These are phyloP conservation scores for Calonectria naviculata DNA, from an alignment of 2,329 filamentous ascomycete genomes.

Conservation along the genomic window DNA sequence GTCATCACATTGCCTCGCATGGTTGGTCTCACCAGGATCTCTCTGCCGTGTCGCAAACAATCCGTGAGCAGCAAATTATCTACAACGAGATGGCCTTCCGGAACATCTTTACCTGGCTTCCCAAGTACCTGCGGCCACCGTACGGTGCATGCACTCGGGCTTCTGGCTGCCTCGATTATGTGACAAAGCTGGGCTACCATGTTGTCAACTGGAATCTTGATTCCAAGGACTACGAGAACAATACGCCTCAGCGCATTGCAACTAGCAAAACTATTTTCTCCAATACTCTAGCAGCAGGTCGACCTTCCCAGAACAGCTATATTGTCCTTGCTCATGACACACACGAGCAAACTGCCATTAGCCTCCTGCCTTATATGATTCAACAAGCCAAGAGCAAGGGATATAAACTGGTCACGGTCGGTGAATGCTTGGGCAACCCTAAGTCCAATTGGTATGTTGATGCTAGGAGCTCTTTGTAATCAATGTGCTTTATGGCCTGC, in stretches of 20 bases:
- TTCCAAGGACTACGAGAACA: conserved; percentile 69
- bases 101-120: conserved; percentile 52
- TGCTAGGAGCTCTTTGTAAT: neutral
- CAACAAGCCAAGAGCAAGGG: conserved; percentile 52
- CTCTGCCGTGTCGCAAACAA: conserved; percentile 44
- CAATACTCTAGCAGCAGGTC: conserved; percentile 46
- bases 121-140: conserved; percentile 57
- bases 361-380: conserved; percentile 56
- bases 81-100: conserved; percentile 57
- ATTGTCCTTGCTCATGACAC: conserved; percentile 66
- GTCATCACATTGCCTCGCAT: conserved; percentile 70
- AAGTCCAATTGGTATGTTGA: conserved; percentile 62
- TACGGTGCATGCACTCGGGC: conserved; percentile 55
- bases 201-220: conserved; percentile 70
- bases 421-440: conserved; percentile 65
- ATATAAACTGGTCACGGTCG: conserved; percentile 58
- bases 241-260: conserved; percentile 57
- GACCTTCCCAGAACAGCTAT: conserved; percentile 47
- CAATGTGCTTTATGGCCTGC: too few relatives aligned
- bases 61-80: conserved; percentile 53
- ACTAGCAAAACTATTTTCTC: conserved; percentile 52
- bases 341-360: conserved; percentile 55
- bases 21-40: conserved; percentile 60
- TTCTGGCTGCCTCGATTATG: conserved; percentile 47
- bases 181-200: conserved; percentile 64